Conservation (phyloP, 108 stramenopile genomes). For the Cyclotella cryptica region DNA sequence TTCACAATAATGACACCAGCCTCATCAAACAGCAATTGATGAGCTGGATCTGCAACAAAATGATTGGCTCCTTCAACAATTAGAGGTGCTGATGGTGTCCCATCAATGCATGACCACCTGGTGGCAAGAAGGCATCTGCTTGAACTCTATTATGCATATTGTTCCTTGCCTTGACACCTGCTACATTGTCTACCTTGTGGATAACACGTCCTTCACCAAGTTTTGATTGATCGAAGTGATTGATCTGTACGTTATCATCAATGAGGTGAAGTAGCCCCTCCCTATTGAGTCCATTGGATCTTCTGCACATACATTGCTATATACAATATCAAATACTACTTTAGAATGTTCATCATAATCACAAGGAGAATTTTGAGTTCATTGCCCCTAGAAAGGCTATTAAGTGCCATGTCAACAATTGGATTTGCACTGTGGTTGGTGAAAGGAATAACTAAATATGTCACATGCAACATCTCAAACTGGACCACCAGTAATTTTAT, state of each 20-base stretch:
- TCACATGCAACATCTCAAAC: no score
- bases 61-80: conserved; percentile 99
- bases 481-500: conserved; percentile 98
- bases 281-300: conserved; percentile 92
- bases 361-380: conserved; percentile 93
- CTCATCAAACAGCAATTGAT: conserved; percentile 91
- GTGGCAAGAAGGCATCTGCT: conserved; percentile 97
- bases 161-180: conserved; percentile 93
- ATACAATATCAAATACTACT: no score
- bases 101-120: conserved; percentile 91
- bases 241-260: conserved; percentile 73
- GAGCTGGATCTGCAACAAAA: conserved; percentile 92
- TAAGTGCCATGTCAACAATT: no score
- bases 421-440: no score
- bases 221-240: conserved; percentile 78
- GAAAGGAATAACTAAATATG: no score
- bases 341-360: conserved; percentile 94
- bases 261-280: conserved; percentile 92
- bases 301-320: no score
- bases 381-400: conserved; percentile 67
- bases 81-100: conserved; percentile 87
- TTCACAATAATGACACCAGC: conserved; percentile 97
- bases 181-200: conserved; percentile 84
- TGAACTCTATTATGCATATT: conserved; percentile 96
- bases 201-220: conserved; percentile 76